Evolutionary conservation across 192 early-diverging fungal genomes (phyloP), one percentile per base, ranked within the genome.

Genomic region (Backusella liffmaniae): DNA sequence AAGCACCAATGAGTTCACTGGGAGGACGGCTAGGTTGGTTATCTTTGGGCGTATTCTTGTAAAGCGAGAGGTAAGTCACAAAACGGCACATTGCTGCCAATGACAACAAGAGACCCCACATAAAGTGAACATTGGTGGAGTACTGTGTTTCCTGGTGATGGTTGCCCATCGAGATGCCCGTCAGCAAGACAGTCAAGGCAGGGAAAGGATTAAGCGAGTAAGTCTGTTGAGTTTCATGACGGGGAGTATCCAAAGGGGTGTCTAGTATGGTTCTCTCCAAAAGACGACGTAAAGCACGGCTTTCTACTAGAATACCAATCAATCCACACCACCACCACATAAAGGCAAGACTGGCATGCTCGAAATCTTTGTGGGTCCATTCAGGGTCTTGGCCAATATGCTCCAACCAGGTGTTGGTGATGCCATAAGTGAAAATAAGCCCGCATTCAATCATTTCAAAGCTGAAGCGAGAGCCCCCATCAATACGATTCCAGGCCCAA

Each of bases 281-380:
- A 36, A 78, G 32, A 7, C 74, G 70, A 39, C 77, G 73, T 16
- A 82, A 30, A 62, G 70, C 44, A 23, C 74, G 56, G 9, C 80
- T 82, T 76, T 82, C 80, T 1, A 82, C 70, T 3, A 82, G 69
- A 13, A 82, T 73, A 37, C 80, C 80, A 51, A 74, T 66, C 5
- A 82, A 66, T 29, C 80, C 80, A 46, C 70, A 73, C 80, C 80
- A 82, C 80, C 80, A 82, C 80, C 80, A 82, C 80, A 82, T 82
- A 68, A 82, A 82, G 15, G 80, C 80, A 5, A 82, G 37, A 73
- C 77, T 78, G 5, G 80, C 80, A 66, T 82, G 80, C 12, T 82
- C 80, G 37, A 82, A 76, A 66, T 82, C 80, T 39, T 82, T 82
- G 73, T 82, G 80, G 18, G 46, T 82, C 80, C 80, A 82, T 18